A percentile compares a stretch with the other conserved stretches of the same genome.
Evolutionary conservation across 1,284 basidiomycete genomes (phyloP).

Genomic region (Ceratobasidium sp.): DNA sequence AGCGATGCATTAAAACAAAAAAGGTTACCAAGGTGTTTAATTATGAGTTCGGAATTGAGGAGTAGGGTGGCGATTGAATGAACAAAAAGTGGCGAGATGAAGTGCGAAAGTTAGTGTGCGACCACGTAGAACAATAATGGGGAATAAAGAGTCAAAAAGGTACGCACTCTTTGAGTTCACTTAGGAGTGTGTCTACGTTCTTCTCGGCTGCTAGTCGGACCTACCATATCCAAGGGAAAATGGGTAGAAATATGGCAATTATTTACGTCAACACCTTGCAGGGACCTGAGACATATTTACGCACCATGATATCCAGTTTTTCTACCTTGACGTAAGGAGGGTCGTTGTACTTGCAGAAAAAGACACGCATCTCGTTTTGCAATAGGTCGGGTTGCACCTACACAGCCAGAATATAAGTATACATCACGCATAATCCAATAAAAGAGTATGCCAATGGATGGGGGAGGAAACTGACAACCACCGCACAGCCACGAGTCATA

Average conservation of each 20-base stretch:
- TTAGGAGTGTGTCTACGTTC: constrained; percentile 94
- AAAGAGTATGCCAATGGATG: too few species aligned
- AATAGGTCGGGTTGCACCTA: constrained; percentile 79
- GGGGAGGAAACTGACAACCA: too few species aligned
- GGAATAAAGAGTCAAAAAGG: constrained; percentile 12
- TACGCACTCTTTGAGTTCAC: constrained; percentile 92
- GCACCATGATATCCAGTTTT: constrained; percentile 98
- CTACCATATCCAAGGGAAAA: not conserved
- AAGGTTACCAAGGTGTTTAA: not conserved
- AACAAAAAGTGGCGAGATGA: constrained; percentile 5
- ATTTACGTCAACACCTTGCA: too few species aligned
- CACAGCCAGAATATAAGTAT: not conserved
- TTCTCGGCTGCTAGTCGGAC: constrained; percentile 85
- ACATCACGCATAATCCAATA: not conserved
- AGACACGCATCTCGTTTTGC: constrained; percentile 96
- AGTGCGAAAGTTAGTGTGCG: constrained; percentile 15
- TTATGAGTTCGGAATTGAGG: not conserved
- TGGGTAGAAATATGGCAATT: too few species aligned
- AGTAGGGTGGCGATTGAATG: not conserved
- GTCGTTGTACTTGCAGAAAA: constrained; percentile 99
- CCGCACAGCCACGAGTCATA: too few species aligned
- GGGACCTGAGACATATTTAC: too few species aligned
- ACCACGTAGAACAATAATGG: not conserved
- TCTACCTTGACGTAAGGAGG: constrained; percentile 98
- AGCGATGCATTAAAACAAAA: not conserved